Evolutionary conservation across 2,329 filamentous ascomycete species (phyloP).

Genomic region (Pseudogymnoascus sp.): DNA sequence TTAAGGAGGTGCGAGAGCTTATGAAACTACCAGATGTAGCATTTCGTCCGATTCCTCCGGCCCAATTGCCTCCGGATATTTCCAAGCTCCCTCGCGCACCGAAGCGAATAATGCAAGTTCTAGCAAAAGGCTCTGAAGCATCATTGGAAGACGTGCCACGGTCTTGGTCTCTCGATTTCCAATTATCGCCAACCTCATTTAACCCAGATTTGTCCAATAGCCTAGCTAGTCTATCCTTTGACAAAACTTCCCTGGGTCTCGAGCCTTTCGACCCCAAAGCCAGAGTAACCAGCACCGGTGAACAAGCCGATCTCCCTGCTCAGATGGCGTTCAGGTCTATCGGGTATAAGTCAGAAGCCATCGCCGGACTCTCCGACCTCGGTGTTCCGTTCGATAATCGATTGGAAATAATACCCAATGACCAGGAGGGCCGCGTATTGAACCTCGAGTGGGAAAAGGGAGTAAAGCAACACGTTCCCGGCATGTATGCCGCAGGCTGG

Average conservation of each 20-base stretch:
- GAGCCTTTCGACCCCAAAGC: slow-evolving; percentile 46
- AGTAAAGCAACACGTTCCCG: slow-evolving; percentile 53
- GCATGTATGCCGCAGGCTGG: slow-evolving; percentile 92
- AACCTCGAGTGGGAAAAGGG: slow-evolving; percentile 66
- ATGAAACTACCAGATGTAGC: slow-evolving; percentile 66
- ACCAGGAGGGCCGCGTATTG: slow-evolving; percentile 66
- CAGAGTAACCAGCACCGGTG: slow-evolving; percentile 41
- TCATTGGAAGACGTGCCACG: slow-evolving; percentile 43
- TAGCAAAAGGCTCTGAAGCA: slow-evolving; percentile 63
- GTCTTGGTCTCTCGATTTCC: slow-evolving; percentile 79
- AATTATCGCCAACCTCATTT: slow-evolving; percentile 70
- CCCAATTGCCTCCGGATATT: slow-evolving; percentile 59
- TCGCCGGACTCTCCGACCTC: slow-evolving; percentile 66
- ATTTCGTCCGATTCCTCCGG: slow-evolving; percentile 61
- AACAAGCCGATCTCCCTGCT: slow-evolving; percentile 50
- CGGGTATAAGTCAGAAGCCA: slow-evolving; percentile 75
- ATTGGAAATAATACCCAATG: slow-evolving; percentile 74
- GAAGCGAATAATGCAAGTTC: slow-evolving; percentile 70
- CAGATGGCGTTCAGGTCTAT: slow-evolving; percentile 85
- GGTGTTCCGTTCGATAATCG: slow-evolving; percentile 70
- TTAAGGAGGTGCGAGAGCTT: slow-evolving; percentile 87
- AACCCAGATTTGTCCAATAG: slow-evolving; percentile 23
- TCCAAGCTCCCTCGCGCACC: slow-evolving; percentile 66
- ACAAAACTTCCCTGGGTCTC: slow-evolving; percentile 48
- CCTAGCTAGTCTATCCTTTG: slow-evolving; percentile 62